These are phyloP conservation scores for Diaporthe vaccinii DNA, from an alignment of 2,329 filamentous ascomycete species.

Conservation along the genomic window DNA sequence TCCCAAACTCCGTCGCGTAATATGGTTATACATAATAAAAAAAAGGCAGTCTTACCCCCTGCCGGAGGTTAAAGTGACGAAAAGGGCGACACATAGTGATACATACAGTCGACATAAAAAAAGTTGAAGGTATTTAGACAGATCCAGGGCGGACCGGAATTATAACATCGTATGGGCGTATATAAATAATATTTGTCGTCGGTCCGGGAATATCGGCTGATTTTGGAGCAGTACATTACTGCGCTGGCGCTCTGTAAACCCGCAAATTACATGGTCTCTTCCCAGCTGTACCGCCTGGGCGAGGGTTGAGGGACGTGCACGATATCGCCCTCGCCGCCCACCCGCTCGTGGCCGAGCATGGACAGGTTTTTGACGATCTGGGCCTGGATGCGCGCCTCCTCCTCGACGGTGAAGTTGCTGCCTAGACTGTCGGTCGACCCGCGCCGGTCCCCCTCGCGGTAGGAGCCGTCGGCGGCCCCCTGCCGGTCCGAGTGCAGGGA, in stretches of 20 bases:
- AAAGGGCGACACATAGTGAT: not conserved
- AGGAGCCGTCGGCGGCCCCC: not conserved
- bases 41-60: not conserved
- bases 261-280: conserved; percentile 47
- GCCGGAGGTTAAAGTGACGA: too few relatives aligned
- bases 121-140: conserved; percentile 21
- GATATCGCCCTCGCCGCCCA: conserved; percentile 59
- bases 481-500: conserved; percentile 20
- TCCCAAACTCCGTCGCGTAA: conserved; percentile 32
- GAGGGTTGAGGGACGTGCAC: conserved; percentile 66
- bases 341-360: conserved; percentile 54
- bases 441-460: conserved; percentile 36
- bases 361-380: conserved; percentile 42
- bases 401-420: conserved; percentile 70
- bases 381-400: conserved; percentile 52
- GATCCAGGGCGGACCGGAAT: conserved; percentile 18
- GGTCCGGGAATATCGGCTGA: not conserved
- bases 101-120: conserved; percentile 25
- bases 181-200: not conserved
- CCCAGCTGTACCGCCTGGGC: conserved; percentile 66
- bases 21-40: not conserved
- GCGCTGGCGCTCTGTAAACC: not conserved
- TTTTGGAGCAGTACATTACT: not conserved
- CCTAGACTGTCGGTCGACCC: conserved; percentile 62
- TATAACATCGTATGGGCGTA: conserved; percentile 25